Evolutionary conservation across 1,284 basidiomycete species (phyloP).

Genomic region (Neolentinus lepideus): DNA sequence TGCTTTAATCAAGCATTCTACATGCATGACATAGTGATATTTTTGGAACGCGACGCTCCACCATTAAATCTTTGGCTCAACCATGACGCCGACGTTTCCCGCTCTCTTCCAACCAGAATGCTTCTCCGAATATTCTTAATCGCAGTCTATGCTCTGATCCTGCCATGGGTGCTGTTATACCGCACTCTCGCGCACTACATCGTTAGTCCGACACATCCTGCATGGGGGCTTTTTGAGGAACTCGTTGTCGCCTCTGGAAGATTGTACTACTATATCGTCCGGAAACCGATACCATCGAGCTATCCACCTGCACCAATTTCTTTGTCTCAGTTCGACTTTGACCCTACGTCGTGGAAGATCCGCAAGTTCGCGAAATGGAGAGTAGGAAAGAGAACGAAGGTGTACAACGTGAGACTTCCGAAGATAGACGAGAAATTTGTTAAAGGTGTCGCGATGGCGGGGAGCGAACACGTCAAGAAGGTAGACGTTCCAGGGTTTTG

Average conservation of each 20-base stretch:
- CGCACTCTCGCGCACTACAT: conserved; percentile 1
- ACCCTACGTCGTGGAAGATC: not conserved
- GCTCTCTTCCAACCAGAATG: no score
- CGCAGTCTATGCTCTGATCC: conserved; percentile 1
- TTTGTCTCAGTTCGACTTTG: not conserved
- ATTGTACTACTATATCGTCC: not conserved
- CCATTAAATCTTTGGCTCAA: no score
- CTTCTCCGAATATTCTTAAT: not conserved
- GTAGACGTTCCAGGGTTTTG: conserved; percentile 5
- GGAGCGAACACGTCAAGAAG: not conserved
- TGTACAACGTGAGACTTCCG: not conserved
- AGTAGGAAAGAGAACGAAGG: conserved; percentile 2
- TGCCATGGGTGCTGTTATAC: not conserved
- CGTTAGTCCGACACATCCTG: conserved; percentile 1
- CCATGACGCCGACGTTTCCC: no score
- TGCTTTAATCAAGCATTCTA: no score
- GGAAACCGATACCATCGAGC: not conserved
- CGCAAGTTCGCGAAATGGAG: not conserved
- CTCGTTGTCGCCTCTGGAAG: not conserved
- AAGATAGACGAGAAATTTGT: not conserved
- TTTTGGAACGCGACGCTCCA: no score
- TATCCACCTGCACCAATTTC: not conserved
- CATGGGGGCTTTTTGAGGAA: conserved; percentile 1
- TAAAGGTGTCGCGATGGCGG: not conserved
- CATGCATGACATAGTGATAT: no score